Evolutionary conservation across 2,329 filamentous ascomycete genomes (phyloP), one percentile per base, ranked within the genome.

Genomic region (Neofusicoccum umdonicola): DNA sequence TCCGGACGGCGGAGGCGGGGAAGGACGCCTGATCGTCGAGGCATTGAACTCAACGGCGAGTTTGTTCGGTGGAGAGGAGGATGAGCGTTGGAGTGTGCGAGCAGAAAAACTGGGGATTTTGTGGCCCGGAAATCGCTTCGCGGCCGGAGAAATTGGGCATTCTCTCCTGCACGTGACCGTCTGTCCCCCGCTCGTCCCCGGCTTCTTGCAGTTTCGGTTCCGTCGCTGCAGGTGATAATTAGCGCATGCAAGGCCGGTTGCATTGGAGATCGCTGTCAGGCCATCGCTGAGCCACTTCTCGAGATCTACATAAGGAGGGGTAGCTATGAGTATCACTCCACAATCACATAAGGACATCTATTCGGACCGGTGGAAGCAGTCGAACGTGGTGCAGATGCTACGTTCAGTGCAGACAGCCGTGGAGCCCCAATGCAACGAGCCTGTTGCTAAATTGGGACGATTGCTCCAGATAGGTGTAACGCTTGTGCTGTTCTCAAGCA

Each of bases 81-180:
- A 61, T 37, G 42, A 39, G 57, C 42, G 57, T 37, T 58, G 57
- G 57, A 39, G 22, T n/a, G 56, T 60, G 39, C 56, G 27, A 22
- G 35, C 22, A 39, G 34, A 35, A 57, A 57, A 50, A 50, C 37
- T 58, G 62, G 62, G 58, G 62, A 56, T 27, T 17, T 47, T 52
- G 48, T 35, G 47, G 50, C 34, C 9, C 42, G 62, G 31, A 31
- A 56, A 63, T 56, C 50, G 61, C 60, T 63, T 63, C 60, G 39
- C 60, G 48, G 60, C 47, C 52, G 52, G 52, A 27, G 37, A 41
- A 44, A 57, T 9, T 15, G 54, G 2, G 19, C 12, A 31, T 12
- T 44, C 9, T 39, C 37, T n/a, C 34, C 13, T 12, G 13, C 35
- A n/a, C 34, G 27, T 44, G 15, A 15, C 41, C 41, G 15, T 44